A percentile compares a stretch with the other conserved stretches of the same genome.
Conservation (phyloP, 2,329 filamentous ascomycete species). For the Talaromyces islandicus region DNA sequence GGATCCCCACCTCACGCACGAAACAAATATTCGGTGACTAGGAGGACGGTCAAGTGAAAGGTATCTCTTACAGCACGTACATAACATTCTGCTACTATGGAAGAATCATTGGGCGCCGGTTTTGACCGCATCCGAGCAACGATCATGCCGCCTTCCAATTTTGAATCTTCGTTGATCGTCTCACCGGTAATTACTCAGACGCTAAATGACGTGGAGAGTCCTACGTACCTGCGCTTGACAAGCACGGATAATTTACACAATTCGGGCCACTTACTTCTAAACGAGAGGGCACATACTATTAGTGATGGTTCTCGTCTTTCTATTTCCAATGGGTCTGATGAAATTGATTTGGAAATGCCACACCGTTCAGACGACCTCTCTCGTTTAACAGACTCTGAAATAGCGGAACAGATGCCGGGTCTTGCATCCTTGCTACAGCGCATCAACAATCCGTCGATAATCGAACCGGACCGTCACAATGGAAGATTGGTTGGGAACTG, state of each 20-base stretch:
- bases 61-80: not conserved
- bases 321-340: not conserved
- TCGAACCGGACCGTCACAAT: conserved; percentile 4
- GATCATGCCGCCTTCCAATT: conserved; percentile 4
- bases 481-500: conserved; percentile 21
- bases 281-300: not conserved
- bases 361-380: not conserved
- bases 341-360: not conserved
- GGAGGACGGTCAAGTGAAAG: not conserved
- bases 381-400: not conserved
- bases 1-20: not conserved
- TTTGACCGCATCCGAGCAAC: conserved; percentile 11
- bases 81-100: not conserved
- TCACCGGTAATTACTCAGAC: conserved; percentile 1
- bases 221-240: not conserved
- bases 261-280: not conserved
- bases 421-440: not conserved
- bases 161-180: not conserved
- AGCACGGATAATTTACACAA: not conserved
- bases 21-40: not conserved
- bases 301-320: not conserved
- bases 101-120: conserved; percentile 11
- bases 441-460: conserved; percentile 11
- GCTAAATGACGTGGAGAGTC: not conserved
- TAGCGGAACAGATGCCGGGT: not conserved